Evolutionary conservation across 495 filamentous ascomycete species (phyloP).

Genomic region (Penicillium verhagenii): DNA sequence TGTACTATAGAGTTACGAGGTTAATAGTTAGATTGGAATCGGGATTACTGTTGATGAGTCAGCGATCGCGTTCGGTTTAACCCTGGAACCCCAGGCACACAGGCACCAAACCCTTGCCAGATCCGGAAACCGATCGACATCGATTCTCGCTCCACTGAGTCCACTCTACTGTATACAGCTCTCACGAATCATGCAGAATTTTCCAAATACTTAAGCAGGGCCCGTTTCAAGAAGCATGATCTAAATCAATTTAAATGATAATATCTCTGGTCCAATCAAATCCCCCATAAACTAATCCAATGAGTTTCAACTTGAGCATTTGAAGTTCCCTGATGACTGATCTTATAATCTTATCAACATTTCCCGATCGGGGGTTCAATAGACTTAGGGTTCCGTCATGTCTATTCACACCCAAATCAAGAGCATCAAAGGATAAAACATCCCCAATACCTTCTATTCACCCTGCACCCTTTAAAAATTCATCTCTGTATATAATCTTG

Average conservation of each 20-base stretch:
- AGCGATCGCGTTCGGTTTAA: constrained; percentile 4
- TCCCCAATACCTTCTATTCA: constrained; percentile 9
- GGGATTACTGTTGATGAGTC: not conserved
- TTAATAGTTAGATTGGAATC: not conserved
- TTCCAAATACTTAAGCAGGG: too few species aligned
- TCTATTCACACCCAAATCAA: constrained; percentile 24
- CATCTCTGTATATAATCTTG: not conserved
- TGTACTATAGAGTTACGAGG: too few species aligned
- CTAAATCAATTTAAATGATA: not conserved
- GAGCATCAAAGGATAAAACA: not conserved
- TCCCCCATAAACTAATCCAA: not conserved
- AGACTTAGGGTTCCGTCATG: not conserved
- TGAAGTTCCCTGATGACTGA: too few species aligned
- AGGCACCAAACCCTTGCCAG: not conserved
- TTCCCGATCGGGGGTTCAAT: constrained; percentile 3
- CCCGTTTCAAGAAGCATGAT: too few species aligned
- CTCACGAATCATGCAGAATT: not conserved
- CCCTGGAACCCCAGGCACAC: not conserved
- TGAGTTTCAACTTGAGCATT: not conserved
- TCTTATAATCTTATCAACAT: not conserved
- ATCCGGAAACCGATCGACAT: not conserved
- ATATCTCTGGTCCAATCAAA: too few species aligned
- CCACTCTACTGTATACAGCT: not conserved
- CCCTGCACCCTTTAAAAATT: not conserved
- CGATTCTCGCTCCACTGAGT: too few species aligned